Evolutionary conservation across 2,329 filamentous ascomycete species (phyloP), one percentile per base, ranked within the genome.

Genomic region (Penicillium sp.): DNA sequence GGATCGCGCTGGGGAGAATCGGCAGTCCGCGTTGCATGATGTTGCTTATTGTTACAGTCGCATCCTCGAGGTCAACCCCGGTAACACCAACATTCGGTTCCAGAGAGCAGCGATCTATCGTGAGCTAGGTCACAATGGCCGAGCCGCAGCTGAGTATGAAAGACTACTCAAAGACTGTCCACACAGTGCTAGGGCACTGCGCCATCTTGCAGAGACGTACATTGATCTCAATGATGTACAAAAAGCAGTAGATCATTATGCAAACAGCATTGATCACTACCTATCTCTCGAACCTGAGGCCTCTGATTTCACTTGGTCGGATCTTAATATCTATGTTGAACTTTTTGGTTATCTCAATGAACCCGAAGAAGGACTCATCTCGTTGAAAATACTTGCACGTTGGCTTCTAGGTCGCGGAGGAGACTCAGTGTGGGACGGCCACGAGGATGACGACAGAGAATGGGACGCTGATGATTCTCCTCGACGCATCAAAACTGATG

Each of bases 281-380:
- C 68, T 74, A 49, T 72, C 71, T 10, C 67, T 76, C n/a, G 69
- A 76, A 18, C 71, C 78, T 2, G 73, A 77, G 34, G 74, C 79
- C 11, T 73, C 70, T 4, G 75, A 79, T 29, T 78, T 84, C 45
- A 77, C 81, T 47, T 99, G 93, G 93, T 86, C 88, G 51, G 89
- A 97, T 70, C 79, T 95, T 40, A 89, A 91, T 58, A 88, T 92
- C 52, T 96, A 94, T 63, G 82, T 91, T 38, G 91, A 97, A 66
- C 81, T 97, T 18, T 86, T 92, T 58, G 84, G 86, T 29, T 84
- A 86, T 46, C 74, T 85, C 10, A 81, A 82, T 37, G 80, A 84
- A 52, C 88, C 87, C 65, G 74, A 79, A 6, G 81, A 87, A 61
- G 92, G 89, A 3, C 82, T 96, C 3, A 73, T 74, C 29, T 84